Evolutionary conservation across 139 green algal species (phyloP).

Genomic region (Pycnococcus provasolii): DNA sequence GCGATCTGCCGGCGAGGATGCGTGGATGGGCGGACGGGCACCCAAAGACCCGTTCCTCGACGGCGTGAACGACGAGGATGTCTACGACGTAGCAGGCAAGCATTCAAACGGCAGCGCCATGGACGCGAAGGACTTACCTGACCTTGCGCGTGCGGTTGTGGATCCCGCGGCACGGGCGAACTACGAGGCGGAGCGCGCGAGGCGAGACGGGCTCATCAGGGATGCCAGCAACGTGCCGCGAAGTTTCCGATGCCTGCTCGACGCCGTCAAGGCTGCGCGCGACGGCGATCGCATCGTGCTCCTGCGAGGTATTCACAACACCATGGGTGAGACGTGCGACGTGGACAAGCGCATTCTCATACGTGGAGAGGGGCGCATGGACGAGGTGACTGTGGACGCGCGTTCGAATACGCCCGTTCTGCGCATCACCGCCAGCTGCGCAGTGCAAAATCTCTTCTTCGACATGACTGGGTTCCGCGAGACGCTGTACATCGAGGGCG

Average conservation of each 20-base stretch:
- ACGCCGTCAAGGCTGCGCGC: slow-evolving; percentile 40
- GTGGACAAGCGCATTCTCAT: slow-evolving; percentile 53
- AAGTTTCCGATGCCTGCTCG: slow-evolving; percentile 45
- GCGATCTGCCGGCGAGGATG: slow-evolving; percentile 47
- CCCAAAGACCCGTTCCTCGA: slow-evolving; percentile 41
- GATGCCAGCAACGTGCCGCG: neutral
- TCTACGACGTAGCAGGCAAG: too few relatives aligned
- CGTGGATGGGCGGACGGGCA: slow-evolving; percentile 44
- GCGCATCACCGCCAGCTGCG: slow-evolving; percentile 31
- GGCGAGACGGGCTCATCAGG: neutral
- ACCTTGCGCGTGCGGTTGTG: neutral
- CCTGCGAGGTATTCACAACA: slow-evolving; percentile 48
- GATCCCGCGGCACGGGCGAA: neutral
- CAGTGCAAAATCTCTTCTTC: slow-evolving; percentile 45
- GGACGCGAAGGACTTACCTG: too few relatives aligned
- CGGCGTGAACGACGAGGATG: neutral
- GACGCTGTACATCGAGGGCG: slow-evolving; percentile 34
- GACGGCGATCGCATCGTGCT: slow-evolving; percentile 58
- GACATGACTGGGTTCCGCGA: slow-evolving; percentile 55
- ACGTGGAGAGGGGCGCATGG: slow-evolving; percentile 41
- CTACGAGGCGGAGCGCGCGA: neutral
- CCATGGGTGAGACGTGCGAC: slow-evolving; percentile 33
- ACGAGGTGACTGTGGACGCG: slow-evolving; percentile 45
- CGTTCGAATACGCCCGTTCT: slow-evolving; percentile 50
- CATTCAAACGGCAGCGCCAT: too few relatives aligned